Evolutionary conservation across 2,329 filamentous ascomycete genomes (phyloP).

Genomic region (Botrytis deweyae): DNA sequence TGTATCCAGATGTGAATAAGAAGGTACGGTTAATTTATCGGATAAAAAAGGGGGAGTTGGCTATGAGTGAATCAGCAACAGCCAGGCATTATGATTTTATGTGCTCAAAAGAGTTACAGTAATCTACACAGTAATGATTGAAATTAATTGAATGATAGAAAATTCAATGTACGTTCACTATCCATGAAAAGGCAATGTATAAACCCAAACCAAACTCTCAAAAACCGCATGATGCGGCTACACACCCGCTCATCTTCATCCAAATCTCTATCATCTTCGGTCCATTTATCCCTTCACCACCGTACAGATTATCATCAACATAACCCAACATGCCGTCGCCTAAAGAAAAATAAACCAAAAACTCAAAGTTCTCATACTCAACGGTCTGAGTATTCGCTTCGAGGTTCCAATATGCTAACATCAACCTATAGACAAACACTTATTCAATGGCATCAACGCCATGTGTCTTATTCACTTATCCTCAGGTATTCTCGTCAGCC

Average conservation of each 20-base stretch:
- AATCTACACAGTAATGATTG: too few relatives aligned
- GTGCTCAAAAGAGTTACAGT: fast-evolving
- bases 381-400: background rate
- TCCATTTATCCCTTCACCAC: background rate
- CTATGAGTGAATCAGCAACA: background rate
- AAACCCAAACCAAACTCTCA: too few relatives aligned
- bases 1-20: background rate
- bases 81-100: fast-evolving
- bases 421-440: background rate
- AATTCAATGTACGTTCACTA: fast-evolving
- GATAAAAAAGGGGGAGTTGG: background rate
- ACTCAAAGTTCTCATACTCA: background rate
- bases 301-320: background rate
- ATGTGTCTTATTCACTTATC: too few relatives aligned
- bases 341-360: background rate
- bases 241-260: background rate
- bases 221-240: background rate
- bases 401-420: background rate
- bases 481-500: too few relatives aligned
- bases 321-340: fast-evolving
- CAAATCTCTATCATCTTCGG: background rate
- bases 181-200: background rate
- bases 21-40: background rate
- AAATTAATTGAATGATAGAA: background rate
- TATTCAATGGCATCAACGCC: too few relatives aligned